phyloP scores from a whole-genome alignment of 768 basidiomycete genomes.

The Amylocystis lapponica region DNA sequence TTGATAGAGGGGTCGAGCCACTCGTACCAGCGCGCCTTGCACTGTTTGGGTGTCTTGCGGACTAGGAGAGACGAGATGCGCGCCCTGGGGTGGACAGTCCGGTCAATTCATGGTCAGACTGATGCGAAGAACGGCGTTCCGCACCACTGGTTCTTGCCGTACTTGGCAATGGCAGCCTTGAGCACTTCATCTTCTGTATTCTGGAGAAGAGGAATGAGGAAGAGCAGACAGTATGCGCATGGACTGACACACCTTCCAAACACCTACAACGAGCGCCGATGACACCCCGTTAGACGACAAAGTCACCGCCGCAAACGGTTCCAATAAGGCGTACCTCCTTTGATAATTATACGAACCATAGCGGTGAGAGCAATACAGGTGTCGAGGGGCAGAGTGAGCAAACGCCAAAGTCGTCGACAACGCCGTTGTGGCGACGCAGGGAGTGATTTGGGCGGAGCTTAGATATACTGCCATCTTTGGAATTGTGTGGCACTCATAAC shows the following conservation, averaged over 20 bases:
- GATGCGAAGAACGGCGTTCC: no score
- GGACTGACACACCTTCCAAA: conserved; percentile 63
- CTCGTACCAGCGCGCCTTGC: conserved; percentile 99
- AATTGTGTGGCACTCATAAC: no score
- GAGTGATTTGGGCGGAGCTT: no score
- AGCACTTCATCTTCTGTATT: conserved; percentile 98
- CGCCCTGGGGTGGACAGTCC: conserved; percentile 57
- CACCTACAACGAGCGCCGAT: conserved; percentile 38
- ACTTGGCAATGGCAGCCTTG: conserved; percentile 97
- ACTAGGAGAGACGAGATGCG: conserved; percentile 97
- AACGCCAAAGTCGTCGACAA: no score
- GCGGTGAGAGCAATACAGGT: no score
- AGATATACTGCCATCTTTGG: no score
- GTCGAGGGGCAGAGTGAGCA: no score
- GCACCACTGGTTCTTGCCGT: conserved; percentile 93
- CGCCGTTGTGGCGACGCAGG: no score
- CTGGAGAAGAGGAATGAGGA: conserved; percentile 31
- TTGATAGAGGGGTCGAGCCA: conserved; percentile 99
- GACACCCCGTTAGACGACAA: background rate
- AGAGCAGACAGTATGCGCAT: conserved; percentile 4
- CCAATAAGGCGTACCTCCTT: conserved; percentile 79
- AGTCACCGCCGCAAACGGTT: background rate
- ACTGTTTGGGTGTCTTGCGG: conserved; percentile 98
- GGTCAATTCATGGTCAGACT: no score
- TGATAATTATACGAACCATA: conserved; percentile 92